Base-by-base conservation (phyloP, 495 filamentous ascomycete genomes). In the Lophiostoma macrostomum region DNA sequence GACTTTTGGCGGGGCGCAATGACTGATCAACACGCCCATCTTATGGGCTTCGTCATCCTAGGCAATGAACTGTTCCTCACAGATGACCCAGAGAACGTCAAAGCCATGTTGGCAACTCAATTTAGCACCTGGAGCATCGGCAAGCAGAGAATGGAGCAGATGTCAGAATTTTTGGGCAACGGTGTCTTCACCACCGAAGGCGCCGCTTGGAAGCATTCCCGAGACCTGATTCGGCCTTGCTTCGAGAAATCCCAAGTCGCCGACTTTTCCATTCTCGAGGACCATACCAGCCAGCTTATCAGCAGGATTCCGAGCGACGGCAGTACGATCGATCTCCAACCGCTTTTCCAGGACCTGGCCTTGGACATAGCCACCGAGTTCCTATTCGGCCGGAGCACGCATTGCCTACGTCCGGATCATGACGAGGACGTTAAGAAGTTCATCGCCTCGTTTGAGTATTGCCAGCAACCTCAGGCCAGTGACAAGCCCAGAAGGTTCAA, bases 361-460 rank as follows among this genome's bases (percentile, higher is more conserved):
- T 66, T 90, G 5, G 85, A 90, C 61, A 73, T 82, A 0, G 74
- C 83, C 0, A 88, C 84, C 0, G 83, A 89, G 53, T 85, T 90
- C 64, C 71, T 91, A 2, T 84, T 89, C 50, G 87, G 87, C 0
- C 73, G 78, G 44, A 75, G 73, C 13, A 71, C 71, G 3, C 54
- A 75, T n/a, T 64, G 66, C 0, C 59, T 78, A 43, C 10, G 50
- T 42, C 16, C 14, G n/a, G 11, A 36, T 3, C 1, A 64, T 1
- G 64, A 65, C 31, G 48, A 61, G 11, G 28, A 51, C 19, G 23
- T 47, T 7, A 44, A 64, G 8, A 50, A 58, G 28, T 69, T 65
- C 30, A 54, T 59, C 25, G 47, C 38, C 6, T 44, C 58, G 10
- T 61, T 56, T 35, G 52, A 61, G 20, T 56, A 56, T 25, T 50